Evolutionary conservation across 148 eudicot genomes (phyloP).

Genomic region (Vaccinium macrocarpon): DNA sequence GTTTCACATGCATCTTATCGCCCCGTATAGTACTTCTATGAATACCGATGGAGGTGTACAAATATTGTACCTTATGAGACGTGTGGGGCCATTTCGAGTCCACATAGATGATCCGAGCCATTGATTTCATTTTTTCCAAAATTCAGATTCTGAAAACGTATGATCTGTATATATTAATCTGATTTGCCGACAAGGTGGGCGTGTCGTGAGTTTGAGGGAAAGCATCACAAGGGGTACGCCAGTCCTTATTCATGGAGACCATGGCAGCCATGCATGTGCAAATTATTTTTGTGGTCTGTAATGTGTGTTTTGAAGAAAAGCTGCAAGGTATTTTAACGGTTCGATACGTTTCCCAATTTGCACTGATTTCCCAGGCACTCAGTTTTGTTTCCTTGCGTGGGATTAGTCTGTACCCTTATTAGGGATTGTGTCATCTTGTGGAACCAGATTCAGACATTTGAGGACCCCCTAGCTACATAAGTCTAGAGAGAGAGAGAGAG

Average conservation of each 20-base stretch:
- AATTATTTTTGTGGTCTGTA: conserved; percentile 16
- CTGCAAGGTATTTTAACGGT: conserved; percentile 7
- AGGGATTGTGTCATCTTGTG: conserved; percentile 27
- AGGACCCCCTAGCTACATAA: conserved; percentile 5
- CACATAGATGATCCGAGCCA: no score
- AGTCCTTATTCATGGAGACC: neutral
- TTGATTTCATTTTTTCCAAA: no score
- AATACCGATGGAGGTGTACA: no score
- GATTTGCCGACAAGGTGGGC: conserved; percentile 13
- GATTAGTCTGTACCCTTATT: conserved; percentile 22
- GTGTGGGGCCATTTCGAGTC: no score
- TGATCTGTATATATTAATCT: neutral
- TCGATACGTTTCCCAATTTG: conserved; percentile 18
- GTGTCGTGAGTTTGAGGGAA: conserved; percentile 18
- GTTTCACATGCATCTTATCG: no score
- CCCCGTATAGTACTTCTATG: no score
- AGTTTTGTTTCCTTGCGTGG: conserved; percentile 18
- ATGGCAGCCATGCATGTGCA: neutral
- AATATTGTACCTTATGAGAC: no score
- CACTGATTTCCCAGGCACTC: conserved; percentile 14
- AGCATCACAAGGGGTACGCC: neutral
- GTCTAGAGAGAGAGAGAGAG: neutral
- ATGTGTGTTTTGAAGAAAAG: conserved; percentile 7
- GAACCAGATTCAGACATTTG: conserved; percentile 3
- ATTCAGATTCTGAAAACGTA: no score